Percentiles rank a stretch among this genome's conserved stretches.
phyloP scores from a whole-genome alignment of 2,329 filamentous ascomycete genomes.

The Hypoxylon sp. region DNA sequence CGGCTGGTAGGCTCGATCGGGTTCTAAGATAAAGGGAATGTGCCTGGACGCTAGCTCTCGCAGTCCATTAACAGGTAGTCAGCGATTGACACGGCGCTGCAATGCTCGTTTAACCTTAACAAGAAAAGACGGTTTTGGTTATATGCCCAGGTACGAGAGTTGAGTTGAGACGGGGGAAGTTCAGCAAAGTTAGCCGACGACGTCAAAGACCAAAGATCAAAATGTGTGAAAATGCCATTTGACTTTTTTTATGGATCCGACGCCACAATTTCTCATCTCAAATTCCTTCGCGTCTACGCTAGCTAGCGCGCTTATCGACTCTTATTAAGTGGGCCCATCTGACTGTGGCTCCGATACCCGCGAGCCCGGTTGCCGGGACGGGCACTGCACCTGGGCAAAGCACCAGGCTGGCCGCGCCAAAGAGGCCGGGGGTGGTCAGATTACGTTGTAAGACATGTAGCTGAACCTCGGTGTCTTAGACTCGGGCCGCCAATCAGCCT shows the following conservation, averaged over 20 bases:
- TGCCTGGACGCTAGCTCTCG: constrained; percentile 17
- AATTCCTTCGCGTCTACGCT: constrained; percentile 27
- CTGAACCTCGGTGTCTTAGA: constrained; percentile 24
- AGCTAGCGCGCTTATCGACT: constrained; percentile 26
- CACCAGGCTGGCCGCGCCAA: constrained; percentile 18
- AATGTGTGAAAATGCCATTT: constrained; percentile 14
- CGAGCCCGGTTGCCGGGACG: constrained; percentile 33
- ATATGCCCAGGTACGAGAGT: not conserved
- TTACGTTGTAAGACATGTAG: constrained; percentile 26
- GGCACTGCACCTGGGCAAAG: constrained; percentile 11
- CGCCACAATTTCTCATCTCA: constrained; percentile 28
- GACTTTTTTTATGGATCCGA: constrained; percentile 33
- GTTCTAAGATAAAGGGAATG: not conserved
- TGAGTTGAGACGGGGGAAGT: constrained; percentile 3
- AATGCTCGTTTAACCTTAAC: not conserved
- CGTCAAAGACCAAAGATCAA: too few relatives aligned
- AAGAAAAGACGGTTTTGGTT: not conserved
- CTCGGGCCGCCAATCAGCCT: not conserved
- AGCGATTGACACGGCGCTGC: not conserved
- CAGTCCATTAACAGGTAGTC: constrained; percentile 30
- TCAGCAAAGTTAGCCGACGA: constrained; percentile 11
- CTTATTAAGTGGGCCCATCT: constrained; percentile 34
- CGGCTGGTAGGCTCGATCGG: constrained; percentile 3
- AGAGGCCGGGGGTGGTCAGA: constrained; percentile 12
- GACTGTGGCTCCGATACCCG: constrained; percentile 36